A percentile compares a stretch with the other conserved stretches of the same genome.
Conservation (phyloP, 306 rosid species). For the Trifolium subterraneum region DNA sequence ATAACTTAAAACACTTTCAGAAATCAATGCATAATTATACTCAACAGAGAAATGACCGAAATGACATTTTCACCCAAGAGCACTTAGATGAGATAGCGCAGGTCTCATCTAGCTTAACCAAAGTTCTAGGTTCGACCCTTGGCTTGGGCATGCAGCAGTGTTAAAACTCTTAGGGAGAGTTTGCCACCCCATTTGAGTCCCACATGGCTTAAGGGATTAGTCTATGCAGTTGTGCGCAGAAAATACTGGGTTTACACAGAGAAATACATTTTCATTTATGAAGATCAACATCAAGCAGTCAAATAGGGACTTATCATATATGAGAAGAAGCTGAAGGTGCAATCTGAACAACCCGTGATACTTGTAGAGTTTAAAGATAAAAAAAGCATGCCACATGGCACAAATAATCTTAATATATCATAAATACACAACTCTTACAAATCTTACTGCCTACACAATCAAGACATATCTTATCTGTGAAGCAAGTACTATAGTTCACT, state of each 20-base stretch:
- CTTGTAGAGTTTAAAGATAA: slow-evolving; percentile 2
- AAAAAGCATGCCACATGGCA: slow-evolving; percentile 43
- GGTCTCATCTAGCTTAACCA: too few relatives aligned
- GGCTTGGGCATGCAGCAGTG: too few relatives aligned
- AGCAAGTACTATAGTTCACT: slow-evolving; percentile 18
- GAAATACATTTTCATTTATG: neutral
- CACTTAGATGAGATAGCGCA: too few relatives aligned
- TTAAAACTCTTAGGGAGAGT: too few relatives aligned
- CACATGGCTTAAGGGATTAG: too few relatives aligned
- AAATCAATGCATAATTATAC: neutral
- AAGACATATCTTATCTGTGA: slow-evolving; percentile 29
- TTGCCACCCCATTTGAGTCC: too few relatives aligned
- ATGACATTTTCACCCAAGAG: too few relatives aligned
- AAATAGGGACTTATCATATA: neutral
- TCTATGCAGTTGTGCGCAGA: too few relatives aligned
- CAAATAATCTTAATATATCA: neutral
- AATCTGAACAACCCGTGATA: slow-evolving; percentile 18
- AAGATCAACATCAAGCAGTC: slow-evolving; percentile 2
- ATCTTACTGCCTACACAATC: slow-evolving; percentile 24
- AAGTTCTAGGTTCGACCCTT: too few relatives aligned
- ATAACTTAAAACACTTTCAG: neutral
- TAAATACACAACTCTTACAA: neutral
- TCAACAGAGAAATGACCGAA: neutral
- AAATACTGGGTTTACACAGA: too few relatives aligned
- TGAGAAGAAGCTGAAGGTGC: slow-evolving; percentile 4